Conservation (phyloP, 305 asterid species). For the Fraxinus baroniana region DNA sequence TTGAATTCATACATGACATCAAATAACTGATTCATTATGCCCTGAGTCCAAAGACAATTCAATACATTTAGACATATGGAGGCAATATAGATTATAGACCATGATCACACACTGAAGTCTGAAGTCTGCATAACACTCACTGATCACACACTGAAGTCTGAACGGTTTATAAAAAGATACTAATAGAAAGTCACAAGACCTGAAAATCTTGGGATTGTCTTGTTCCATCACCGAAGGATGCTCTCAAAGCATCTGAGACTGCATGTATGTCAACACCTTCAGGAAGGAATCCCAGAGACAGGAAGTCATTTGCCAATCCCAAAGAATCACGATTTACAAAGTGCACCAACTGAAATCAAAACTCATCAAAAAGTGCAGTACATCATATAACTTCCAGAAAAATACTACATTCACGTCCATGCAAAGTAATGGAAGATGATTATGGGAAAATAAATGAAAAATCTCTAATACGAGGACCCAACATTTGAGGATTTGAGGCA, state of each 20-base stretch:
- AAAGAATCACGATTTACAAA: slow-evolving; percentile 90
- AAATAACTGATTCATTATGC: slow-evolving; percentile 82
- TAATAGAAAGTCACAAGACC: slow-evolving; percentile 35
- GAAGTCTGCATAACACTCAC: slow-evolving; percentile 3
- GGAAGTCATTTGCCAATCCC: slow-evolving; percentile 92
- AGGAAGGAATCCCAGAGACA: slow-evolving; percentile 90
- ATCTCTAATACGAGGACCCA: not conserved
- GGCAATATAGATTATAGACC: not conserved
- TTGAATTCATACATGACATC: slow-evolving; percentile 87
- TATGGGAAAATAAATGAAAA: not conserved
- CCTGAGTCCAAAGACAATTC: slow-evolving; percentile 44
- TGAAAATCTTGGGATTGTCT: slow-evolving; percentile 88
- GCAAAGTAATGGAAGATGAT: not conserved
- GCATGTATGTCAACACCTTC: slow-evolving; percentile 75
- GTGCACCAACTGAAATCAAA: slow-evolving; percentile 76
- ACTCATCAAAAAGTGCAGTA: not conserved
- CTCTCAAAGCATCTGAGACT: slow-evolving; percentile 77
- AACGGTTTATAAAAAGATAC: slow-evolving; percentile 4
- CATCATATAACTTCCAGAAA: not conserved
- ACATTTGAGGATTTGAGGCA: slow-evolving; percentile 4
- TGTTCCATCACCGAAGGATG: slow-evolving; percentile 84
- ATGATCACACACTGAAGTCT: not conserved
- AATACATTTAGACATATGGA: not conserved
- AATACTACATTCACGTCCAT: not conserved
- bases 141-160: slow-evolving; percentile 1